phyloP scores from a whole-genome alignment of 2,329 filamentous ascomycete genomes.

The Incumbomyces delicatus region DNA sequence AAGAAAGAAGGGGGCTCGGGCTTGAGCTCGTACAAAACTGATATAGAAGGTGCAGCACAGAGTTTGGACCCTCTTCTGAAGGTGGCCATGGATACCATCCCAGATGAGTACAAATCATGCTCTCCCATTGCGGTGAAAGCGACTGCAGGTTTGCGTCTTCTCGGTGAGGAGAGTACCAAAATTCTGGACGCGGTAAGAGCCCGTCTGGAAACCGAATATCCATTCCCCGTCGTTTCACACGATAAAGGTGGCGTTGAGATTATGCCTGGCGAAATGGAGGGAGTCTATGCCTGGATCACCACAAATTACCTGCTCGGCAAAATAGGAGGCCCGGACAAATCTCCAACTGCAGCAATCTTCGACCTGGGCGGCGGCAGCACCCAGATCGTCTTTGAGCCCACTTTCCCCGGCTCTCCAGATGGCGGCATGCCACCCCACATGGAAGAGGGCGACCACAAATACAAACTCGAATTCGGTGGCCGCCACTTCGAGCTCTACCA shows the following conservation, averaged over 20 bases:
- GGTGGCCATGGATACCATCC: conserved; percentile 73
- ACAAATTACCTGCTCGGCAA: conserved; percentile 97
- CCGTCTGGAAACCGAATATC: conserved; percentile 78
- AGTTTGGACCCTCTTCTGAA: conserved; percentile 83
- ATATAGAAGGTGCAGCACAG: conserved; percentile 78
- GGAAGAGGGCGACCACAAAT: conserved; percentile 89
- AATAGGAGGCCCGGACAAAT: conserved; percentile 85
- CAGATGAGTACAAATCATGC: conserved; percentile 82
- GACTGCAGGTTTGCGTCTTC: conserved; percentile 81
- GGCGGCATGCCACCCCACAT: conserved; percentile 81
- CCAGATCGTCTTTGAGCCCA: conserved; percentile 97
- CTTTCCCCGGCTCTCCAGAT: conserved; percentile 61
- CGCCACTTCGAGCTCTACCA: conserved; percentile 90
- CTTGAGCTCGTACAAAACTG: conserved; percentile 75
- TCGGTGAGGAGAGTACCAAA: conserved; percentile 69
- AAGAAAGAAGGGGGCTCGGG: conserved; percentile 69
- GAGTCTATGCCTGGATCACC: conserved; percentile 98
- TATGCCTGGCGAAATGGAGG: conserved; percentile 96
- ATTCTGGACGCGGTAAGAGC: conserved; percentile 77
- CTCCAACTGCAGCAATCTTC: conserved; percentile 85
- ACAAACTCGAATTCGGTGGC: conserved; percentile 79
- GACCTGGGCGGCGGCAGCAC: conserved; percentile 95
- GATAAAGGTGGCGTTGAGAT: conserved; percentile 84
- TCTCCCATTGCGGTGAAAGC: conserved; percentile 95
- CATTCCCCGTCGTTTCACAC: conserved; percentile 83